Percentiles rank a stretch among this genome's conserved stretches.
Conservation (phyloP, 495 filamentous ascomycete species). For the Trichoderma gamsii region DNA sequence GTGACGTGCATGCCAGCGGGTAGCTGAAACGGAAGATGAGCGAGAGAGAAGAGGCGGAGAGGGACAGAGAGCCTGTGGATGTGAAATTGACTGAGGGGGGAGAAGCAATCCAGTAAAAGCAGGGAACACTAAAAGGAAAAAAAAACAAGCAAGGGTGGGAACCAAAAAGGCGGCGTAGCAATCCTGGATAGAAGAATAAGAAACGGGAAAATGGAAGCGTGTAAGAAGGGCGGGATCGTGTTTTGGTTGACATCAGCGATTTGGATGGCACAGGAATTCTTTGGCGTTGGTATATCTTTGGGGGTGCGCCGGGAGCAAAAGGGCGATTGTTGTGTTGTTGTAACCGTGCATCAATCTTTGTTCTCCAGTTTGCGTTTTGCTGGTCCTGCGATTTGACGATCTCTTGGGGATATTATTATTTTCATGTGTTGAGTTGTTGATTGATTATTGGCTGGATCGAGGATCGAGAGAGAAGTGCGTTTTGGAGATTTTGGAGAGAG, state of each 20-base stretch:
- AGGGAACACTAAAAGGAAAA: background rate
- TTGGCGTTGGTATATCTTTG: background rate
- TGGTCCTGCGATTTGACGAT: constrained; percentile 7
- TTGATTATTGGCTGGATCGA: background rate
- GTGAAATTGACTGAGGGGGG: background rate
- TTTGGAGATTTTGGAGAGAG: background rate
- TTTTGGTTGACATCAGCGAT: background rate
- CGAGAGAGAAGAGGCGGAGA: background rate
- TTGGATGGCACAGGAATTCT: background rate
- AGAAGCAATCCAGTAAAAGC: background rate
- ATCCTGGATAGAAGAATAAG: background rate
- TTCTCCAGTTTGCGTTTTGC: background rate
- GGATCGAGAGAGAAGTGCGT: background rate
- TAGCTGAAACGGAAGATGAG: background rate
- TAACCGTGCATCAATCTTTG: background rate
- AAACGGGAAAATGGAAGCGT: background rate
- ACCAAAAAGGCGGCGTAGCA: background rate
- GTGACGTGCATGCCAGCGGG: constrained; percentile 9
- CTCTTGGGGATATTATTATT: background rate
- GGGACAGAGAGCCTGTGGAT: background rate
- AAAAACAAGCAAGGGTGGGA: background rate
- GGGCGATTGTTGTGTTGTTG: background rate
- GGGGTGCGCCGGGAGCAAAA: background rate
- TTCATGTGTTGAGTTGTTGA: background rate
- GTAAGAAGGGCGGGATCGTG: background rate